Percentiles rank a stretch among this genome's conserved stretches.
Evolutionary conservation across 2,329 filamentous ascomycete genomes (phyloP).

Genomic region (Coniochaeta hoffmannii): DNA sequence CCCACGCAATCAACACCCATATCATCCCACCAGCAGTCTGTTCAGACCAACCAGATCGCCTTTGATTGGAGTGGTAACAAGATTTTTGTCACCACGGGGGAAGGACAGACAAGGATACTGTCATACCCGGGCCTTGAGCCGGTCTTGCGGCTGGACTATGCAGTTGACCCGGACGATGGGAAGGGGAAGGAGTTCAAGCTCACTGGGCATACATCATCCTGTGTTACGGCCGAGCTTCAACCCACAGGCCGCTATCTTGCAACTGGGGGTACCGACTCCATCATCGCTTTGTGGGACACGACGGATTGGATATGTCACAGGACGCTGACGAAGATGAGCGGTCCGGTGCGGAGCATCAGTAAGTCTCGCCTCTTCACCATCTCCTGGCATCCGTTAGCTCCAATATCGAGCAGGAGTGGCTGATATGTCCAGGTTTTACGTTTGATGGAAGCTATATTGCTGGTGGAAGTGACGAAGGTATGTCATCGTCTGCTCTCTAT

Average conservation of each 20-base stretch:
- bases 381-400: not conserved
- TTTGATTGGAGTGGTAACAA: constrained; percentile 69
- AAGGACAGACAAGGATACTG: constrained; percentile 64
- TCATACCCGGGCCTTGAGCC: constrained; percentile 59
- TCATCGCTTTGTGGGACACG: constrained; percentile 73
- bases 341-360: constrained; percentile 63
- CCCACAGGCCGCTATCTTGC: constrained; percentile 66
- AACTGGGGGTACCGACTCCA: constrained; percentile 66
- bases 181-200: constrained; percentile 49
- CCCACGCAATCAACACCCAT: constrained; percentile 49
- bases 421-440: constrained; percentile 50
- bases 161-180: constrained; percentile 25
- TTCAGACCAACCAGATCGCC: constrained; percentile 63
- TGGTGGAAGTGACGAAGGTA: constrained; percentile 66
- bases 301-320: constrained; percentile 68
- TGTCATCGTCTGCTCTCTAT: constrained; percentile 10
- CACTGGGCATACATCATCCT: constrained; percentile 66
- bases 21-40: constrained; percentile 50
- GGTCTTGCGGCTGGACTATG: constrained; percentile 38
- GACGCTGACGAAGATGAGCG: constrained; percentile 61
- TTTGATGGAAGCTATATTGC: constrained; percentile 72
- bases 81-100: constrained; percentile 62
- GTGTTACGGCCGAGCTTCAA: constrained; percentile 60
- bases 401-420: not conserved
- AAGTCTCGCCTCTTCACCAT: constrained; percentile 17